Conservation (phyloP, 2,329 filamentous ascomycete species). For the Pyrenochaeta sp. region DNA sequence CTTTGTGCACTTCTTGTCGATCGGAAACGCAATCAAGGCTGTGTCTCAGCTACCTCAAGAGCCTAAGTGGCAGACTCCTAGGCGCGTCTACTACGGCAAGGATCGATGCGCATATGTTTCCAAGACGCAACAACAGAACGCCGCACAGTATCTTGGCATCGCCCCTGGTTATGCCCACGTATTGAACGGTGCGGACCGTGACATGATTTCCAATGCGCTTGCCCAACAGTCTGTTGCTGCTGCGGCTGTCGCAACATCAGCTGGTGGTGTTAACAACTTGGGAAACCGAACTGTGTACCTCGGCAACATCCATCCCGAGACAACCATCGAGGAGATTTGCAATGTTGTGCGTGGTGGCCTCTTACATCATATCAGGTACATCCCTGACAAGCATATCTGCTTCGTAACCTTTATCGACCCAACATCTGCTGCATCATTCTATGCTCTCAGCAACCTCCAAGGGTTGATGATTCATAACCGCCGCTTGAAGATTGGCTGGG, state of each 20-base stretch:
- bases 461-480: constrained; percentile 99
- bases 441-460: constrained; percentile 95
- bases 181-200: constrained; percentile 92
- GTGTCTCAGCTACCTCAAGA: constrained; percentile 96
- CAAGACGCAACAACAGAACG: constrained; percentile 99
- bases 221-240: constrained; percentile 98
- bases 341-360: constrained; percentile 96
- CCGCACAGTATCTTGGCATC: constrained; percentile 96
- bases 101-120: constrained; percentile 98
- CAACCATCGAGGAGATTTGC: constrained; percentile 98
- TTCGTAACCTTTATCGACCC: constrained; percentile 99
- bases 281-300: constrained; percentile 98
- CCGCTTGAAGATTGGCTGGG: constrained; percentile 97
- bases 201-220: constrained; percentile 93
- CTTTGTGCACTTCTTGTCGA: constrained; percentile 96
- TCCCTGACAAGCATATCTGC: constrained; percentile 99
- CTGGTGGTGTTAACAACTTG: constrained; percentile 95
- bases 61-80: constrained; percentile 93
- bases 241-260: constrained; percentile 93
- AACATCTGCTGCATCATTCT: constrained; percentile 96
- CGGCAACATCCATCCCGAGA: constrained; percentile 98
- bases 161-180: constrained; percentile 96
- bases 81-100: constrained; percentile 98
- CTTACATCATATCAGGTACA: constrained; percentile 97
- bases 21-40: constrained; percentile 97